These are phyloP conservation scores for Anisodus acutangulus DNA, from an alignment of 257 asterid species.

Conservation along the genomic window DNA sequence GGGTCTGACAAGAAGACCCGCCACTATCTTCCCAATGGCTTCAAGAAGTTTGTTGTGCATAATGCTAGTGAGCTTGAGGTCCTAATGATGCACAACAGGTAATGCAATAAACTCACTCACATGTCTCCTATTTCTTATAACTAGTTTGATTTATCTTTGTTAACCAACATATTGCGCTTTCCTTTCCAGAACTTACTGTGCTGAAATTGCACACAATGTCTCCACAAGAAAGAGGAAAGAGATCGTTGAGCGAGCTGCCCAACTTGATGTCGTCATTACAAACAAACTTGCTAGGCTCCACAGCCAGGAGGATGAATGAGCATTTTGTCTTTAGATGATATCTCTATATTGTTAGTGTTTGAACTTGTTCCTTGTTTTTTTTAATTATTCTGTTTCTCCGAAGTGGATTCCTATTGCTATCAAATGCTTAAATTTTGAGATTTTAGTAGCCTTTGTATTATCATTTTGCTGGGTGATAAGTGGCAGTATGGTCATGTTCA, in stretches of 20 bases:
- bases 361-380: conserved; percentile 15
- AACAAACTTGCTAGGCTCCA: conserved; percentile 80
- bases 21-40: conserved; percentile 28
- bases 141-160: neutral
- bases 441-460: neutral
- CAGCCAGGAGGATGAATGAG: conserved; percentile 80
- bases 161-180: neutral
- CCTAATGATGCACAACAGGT: conserved; percentile 87
- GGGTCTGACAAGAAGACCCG: conserved; percentile 31
- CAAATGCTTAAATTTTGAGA: conserved; percentile 12
- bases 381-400: neutral
- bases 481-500: too few relatives aligned
- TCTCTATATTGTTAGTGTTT: conserved; percentile 23
- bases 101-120: neutral
- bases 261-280: conserved; percentile 72
- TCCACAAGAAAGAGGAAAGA: conserved; percentile 74
- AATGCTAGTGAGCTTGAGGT: conserved; percentile 60
- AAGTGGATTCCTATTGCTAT: conserved; percentile 1
- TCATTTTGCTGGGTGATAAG: too few relatives aligned
- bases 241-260: conserved; percentile 71
- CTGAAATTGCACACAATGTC: conserved; percentile 71
- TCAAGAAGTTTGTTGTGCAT: conserved; percentile 29
- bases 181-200: conserved; percentile 61
- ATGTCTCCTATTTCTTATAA: neutral
- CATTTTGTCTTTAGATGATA: conserved; percentile 10